Base-by-base conservation (phyloP, 768 basidiomycete genomes). In the Tremella mesenterica region DNA sequence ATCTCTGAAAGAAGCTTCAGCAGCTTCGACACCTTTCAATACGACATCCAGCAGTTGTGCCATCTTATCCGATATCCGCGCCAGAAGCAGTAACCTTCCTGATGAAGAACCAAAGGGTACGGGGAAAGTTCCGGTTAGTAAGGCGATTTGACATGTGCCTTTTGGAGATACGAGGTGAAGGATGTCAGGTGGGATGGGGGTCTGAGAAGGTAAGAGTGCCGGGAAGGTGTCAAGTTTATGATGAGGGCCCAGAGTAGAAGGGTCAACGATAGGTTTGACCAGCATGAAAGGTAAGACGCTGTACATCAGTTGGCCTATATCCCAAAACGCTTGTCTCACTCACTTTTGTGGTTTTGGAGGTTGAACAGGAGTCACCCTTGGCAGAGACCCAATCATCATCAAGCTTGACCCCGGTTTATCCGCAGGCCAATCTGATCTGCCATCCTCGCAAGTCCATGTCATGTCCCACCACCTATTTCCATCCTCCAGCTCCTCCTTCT, bases 341-440 rank as follows among this genome's bases (percentile, higher is more conserved):
- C 23, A 64, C 65, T 59, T 46, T 14, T 54, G 45, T 5, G 63
- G 61, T 58, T 68, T 60, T 33, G 67, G 67, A 9, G 59, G 59
- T 27, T 65, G 59, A 2, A 65, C 61, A 44, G 61, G 57, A 6
- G 64, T 65, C 0, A 61, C 57, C 5, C 29, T 38, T 14, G 67
- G 67, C 25, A 69, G 41, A 2, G 58, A 57, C 43, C 61, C 64
- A 44, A 69, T 61, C 31, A 69, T 63, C 25, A 27, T 34, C 18
- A 53, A 13, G 12, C 57, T 49, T 21, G 59, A 61, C 6, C 67
- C 67, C 36, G 56, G 53, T 61, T 69, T 48, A 13, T 23, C 18
- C 14, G n/a, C 26, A 31, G 53, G 53, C 56, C 63, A 56, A 54
- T 3, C 41, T 43, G 26, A 41, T 16, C 9, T 27, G 21, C n/a